Evolutionary conservation across 2,329 filamentous ascomycete species (phyloP), one percentile per base, ranked within the genome.

Genomic region (Pseudogymnoascus sp.): DNA sequence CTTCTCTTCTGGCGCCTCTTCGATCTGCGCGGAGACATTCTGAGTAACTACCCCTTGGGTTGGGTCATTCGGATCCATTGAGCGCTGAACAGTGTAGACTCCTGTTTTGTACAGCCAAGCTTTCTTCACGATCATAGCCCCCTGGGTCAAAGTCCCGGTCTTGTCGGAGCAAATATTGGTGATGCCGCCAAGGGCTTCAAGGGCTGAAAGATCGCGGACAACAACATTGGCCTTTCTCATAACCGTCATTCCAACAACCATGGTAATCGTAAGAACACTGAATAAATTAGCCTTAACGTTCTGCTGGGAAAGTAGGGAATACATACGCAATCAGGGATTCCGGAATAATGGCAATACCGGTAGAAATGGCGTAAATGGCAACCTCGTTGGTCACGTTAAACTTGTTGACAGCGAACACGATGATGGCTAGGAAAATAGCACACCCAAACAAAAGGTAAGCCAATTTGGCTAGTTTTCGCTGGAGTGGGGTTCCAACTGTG

Each of bases 131-230:
- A 85, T 78, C 82, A 85, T 85, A 64, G 81, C 81, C 18, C 69
- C 70, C 62, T 71, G 66, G 6, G 86, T 89, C 62, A 89, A 74
- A 0, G 86, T 89, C 1, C 88, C 88, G 0, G 88, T 91, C 76
- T 91, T 91, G 71, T 91, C 88, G 0, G 87, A 90, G 71, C 88
- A 90, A 41, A 91, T 86, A 9, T 89, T 82, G 0, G 86, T 88
- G 1, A 91, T 87, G 0, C 85, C 80, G 0, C 88, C 88, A 0
- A 91, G 78, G 0, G 88, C 90, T 73, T 91, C 88, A 0, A 85
- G 71, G 0, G 76, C 74, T 30, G 75, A 72, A 43, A 79, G 67
- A 64, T 78, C 77, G 62, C 77, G 73, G 57, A 79, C 73, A 62
- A 79, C 76, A 32, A 79, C 77, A 61, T 79, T 72, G 4, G 75